Base-by-base conservation (phyloP, 2,329 filamentous ascomycete genomes). In the Cercospora citrullina region DNA sequence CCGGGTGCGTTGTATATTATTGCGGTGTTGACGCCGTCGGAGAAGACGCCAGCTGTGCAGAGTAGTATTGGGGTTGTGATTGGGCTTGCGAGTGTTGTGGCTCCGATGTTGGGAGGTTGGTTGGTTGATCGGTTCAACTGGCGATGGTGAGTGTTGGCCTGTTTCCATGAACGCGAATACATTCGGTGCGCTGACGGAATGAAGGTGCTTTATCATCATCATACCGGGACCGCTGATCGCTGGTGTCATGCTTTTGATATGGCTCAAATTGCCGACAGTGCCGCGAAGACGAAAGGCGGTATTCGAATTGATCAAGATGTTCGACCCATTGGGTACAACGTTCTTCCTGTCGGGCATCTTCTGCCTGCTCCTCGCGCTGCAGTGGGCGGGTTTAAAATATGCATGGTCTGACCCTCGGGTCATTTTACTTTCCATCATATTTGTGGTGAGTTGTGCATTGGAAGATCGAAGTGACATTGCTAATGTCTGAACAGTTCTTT, bases 341-440 rank as follows among this genome's bases (percentile, higher is more conserved):
- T 72, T 80, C 60, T 75, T 81, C 65, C 59, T 78, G 16, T 75
- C 77, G 0, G 71, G 73, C 18, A 71, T 81, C n/a, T 69, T 82
- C 26, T 81, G 77, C 69, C 79, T 82, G 45, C 70, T 85, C 9
- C 78, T 86, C 0, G 83, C 81, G 1, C 75, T 86, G 5, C 81
- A 86, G 68, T 84, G 80, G 73, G 84, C 81, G 2, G 81, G 80
- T 12, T 67, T 72, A 0, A 75, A 73, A 0, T 76, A 80, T 26
- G 14, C 77, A 1, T 83, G 82, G 81, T 72, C 70, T n/a, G 72
- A 68, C 33, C 71, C 76, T n/a, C 73, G 73, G 4, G 81, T 86
- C 12, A 81, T 86, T 55, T 83, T 82, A 1, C 72, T 77, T 0
- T 75, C 86, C 4, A 77, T 84, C 36, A 80, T 81, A n/a, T 84